phyloP scores from a whole-genome alignment of 352 stramenopile genomes.

The Pythium plurisporium region DNA sequence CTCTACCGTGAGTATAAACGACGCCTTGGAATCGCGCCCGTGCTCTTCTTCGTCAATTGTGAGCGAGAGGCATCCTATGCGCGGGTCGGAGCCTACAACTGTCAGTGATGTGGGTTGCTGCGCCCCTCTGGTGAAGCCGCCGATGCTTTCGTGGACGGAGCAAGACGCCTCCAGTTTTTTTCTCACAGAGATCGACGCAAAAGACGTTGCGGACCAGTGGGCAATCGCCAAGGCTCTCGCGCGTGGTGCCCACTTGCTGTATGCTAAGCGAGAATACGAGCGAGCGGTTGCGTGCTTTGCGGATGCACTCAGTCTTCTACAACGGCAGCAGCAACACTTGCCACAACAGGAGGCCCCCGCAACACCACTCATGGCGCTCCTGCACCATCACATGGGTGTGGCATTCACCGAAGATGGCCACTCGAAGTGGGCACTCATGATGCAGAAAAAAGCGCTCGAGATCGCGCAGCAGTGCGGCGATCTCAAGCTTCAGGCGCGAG shows the following conservation, averaged over 20 bases:
- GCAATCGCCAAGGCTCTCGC: constrained; percentile 39
- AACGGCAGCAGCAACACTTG: constrained; percentile 9
- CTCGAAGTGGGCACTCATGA: constrained; percentile 29
- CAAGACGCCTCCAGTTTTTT: constrained; percentile 60
- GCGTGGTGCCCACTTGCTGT: constrained; percentile 46
- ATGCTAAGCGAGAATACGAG: constrained; percentile 33
- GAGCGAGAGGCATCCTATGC: neutral
- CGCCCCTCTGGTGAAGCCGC: neutral
- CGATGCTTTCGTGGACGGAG: constrained; percentile 29
- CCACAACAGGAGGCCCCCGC: constrained; percentile 10
- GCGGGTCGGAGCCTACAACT: neutral
- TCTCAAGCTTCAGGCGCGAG: constrained; percentile 39
- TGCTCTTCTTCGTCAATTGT: neutral
- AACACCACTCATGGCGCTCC: constrained; percentile 30
- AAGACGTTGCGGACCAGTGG: constrained; percentile 24
- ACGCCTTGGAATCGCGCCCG: neutral
- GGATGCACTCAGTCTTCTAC: constrained; percentile 31
- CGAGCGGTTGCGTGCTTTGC: constrained; percentile 34
- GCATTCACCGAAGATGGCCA: constrained; percentile 60
- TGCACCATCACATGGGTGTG: constrained; percentile 67
- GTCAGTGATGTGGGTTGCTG: too few species aligned
- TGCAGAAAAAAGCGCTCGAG: constrained; percentile 50
- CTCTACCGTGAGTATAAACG: neutral
- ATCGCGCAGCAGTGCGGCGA: constrained; percentile 38
- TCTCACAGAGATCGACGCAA: constrained; percentile 65